Percentiles rank a stretch among this genome's conserved stretches.
Evolutionary conservation across 805 yeast genomes (phyloP).

Genomic region (Candida cerambycidarum): DNA sequence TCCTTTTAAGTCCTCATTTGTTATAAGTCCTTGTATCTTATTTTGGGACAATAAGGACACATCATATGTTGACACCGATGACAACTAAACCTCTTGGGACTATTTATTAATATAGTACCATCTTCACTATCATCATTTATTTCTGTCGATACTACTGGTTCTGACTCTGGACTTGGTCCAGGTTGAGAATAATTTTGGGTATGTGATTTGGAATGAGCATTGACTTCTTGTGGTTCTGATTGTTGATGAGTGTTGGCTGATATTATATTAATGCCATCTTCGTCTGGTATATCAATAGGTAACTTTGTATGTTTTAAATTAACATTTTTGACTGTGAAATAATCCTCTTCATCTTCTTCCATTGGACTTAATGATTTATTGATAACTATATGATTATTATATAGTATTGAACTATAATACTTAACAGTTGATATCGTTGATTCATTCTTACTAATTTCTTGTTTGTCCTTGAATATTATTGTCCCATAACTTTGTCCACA

Average conservation of each 20-base stretch:
- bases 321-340: constrained; percentile 1
- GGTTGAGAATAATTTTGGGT: not conserved
- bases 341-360: constrained; percentile 7
- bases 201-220: not conserved
- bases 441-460: constrained; percentile 8
- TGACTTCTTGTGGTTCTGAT: no score
- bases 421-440: constrained; percentile 18
- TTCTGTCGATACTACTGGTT: not conserved
- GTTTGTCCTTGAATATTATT: constrained; percentile 21
- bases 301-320: constrained; percentile 3
- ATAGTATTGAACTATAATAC: constrained; percentile 27
- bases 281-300: constrained; percentile 4
- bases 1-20: no score
- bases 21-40: constrained; percentile 30
- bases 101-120: constrained; percentile 20
- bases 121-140: constrained; percentile 11
- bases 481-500: constrained; percentile 41
- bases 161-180: not conserved
- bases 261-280: not conserved
- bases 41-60: constrained; percentile 42
- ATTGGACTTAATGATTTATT: constrained; percentile 6
- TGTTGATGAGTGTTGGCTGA: no score
- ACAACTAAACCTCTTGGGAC: constrained; percentile 37
- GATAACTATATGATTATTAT: constrained; percentile 12
- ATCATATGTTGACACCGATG: constrained; percentile 42